These are phyloP conservation scores for Leccinellum luteum DNA, from an alignment of 768 basidiomycete genomes.

Conservation along the genomic window DNA sequence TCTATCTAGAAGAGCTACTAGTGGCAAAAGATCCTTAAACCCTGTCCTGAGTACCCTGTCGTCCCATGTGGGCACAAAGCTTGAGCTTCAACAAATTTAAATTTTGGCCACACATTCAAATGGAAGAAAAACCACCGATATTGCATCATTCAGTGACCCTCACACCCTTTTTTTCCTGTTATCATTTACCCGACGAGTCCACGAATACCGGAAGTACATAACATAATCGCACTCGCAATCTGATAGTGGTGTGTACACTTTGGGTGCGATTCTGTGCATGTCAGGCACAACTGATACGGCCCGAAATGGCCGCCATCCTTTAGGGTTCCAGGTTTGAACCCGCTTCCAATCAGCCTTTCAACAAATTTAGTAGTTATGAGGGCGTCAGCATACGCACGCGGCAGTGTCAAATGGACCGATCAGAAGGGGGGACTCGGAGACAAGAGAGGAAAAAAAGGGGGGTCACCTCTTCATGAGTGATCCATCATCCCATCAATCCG, in stretches of 20 bases:
- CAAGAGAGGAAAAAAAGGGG: background rate
- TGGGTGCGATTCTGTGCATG: background rate
- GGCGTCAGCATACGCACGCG: too few relatives aligned
- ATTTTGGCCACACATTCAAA: background rate
- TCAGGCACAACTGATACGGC: conserved; percentile 19
- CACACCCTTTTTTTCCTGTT: background rate
- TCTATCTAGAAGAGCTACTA: background rate
- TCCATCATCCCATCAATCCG: background rate
- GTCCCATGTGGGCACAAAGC: background rate
- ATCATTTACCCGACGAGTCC: background rate
- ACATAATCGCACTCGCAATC: background rate
- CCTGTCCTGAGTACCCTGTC: background rate
- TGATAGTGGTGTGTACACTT: conserved; percentile 3
- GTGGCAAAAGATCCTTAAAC: background rate
- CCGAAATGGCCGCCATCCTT: background rate
- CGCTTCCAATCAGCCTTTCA: too few relatives aligned
- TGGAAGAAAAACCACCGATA: background rate
- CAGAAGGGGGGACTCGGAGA: background rate
- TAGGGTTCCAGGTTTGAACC: too few relatives aligned
- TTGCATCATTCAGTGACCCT: background rate
- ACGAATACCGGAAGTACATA: background rate
- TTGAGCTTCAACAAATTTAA: background rate
- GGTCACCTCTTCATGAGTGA: conserved; percentile 1
- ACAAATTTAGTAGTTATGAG: too few relatives aligned
- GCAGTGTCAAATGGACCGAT: background rate